Base-by-base conservation (phyloP, 2,329 filamentous ascomycete species). In the Arachnopeziza araneosa region DNA sequence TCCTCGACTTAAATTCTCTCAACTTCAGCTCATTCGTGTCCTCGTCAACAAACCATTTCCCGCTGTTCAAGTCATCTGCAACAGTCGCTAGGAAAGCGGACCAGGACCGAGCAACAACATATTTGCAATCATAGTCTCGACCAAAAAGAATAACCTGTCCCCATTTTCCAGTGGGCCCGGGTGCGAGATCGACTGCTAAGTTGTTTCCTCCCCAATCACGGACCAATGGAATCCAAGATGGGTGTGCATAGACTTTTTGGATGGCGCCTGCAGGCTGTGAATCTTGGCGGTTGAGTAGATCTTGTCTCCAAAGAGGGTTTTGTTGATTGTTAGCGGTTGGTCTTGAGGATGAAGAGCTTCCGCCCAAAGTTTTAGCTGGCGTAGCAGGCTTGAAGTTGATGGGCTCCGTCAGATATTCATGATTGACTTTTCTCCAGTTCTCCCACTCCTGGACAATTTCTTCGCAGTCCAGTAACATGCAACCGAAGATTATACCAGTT, bases 141-240 rank as follows among this genome's bases (percentile, higher is more conserved):
- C 95, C 95, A 74, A 96, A 97, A 63, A 99, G 83, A 70, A 99
- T 96, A 66, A 99, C 86, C 74, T 99, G 95, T 57, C 95, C 95
- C 93, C 95, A 99, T 73, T 87, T 89, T 49, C 95, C 95, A 53
- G 84, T 83, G 10, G 93, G 91, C 1, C 95, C 95, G 23, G 95
- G 95, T 7, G 93, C 91, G 60, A 99, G 80, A 75, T 99, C 95
- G 53, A 97, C 85, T 21, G 93, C 93, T 70, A 99, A 81, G 78
- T 96, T 96, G 83, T 99, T 99, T 75, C 95, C 95, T 74, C 95
- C 95, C 95, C 95, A 99, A 75, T 99, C 95, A 68, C 95, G 90
- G 60, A 93, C 93, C 36, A 99, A 80, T 57, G 95, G 93, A 67
- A 99, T 97, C 95, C 95, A 99, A 56, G 87, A 89, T 1, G 92